These are phyloP conservation scores for Multifurca ochricompacta DNA, from an alignment of 768 basidiomycete genomes.

Conservation along the genomic window DNA sequence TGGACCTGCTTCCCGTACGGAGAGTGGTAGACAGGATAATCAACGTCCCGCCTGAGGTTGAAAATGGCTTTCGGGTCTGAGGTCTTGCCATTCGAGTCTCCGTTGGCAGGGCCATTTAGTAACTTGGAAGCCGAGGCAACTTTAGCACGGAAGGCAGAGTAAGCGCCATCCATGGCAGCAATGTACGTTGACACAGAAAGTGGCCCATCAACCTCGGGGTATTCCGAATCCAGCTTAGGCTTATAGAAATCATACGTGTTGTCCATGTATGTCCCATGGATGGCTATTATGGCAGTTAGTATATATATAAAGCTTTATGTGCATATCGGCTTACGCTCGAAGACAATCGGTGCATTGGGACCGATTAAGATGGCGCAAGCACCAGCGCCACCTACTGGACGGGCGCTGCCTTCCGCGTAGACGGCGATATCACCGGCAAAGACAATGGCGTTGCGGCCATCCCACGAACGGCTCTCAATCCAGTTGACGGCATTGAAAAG, in stretches of 20 bases:
- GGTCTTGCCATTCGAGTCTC: constrained; percentile 31
- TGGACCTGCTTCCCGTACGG: constrained; percentile 99
- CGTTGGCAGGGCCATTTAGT: constrained; percentile 28
- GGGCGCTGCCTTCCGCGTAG: constrained; percentile 91
- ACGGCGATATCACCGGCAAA: constrained; percentile 96
- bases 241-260: constrained; percentile 99
- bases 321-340: constrained; percentile 72
- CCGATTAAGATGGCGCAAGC: constrained; percentile 93
- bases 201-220: constrained; percentile 96
- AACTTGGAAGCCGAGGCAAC: constrained; percentile 46
- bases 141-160: constrained; percentile 79
- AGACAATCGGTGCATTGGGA: constrained; percentile 87
- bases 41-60: constrained; percentile 60
- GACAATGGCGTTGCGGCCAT: constrained; percentile 95
- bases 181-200: constrained; percentile 94
- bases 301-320: neutral
- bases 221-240: constrained; percentile 89
- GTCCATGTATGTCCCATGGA: constrained; percentile 95
- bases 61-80: constrained; percentile 40
- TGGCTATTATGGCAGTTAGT: constrained; percentile 42
- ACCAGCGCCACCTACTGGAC: constrained; percentile 96
- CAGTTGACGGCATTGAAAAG: constrained; percentile 99
- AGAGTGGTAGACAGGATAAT: constrained; percentile 93
- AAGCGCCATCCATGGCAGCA: constrained; percentile 86
- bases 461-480: constrained; percentile 95